phyloP scores from a whole-genome alignment of 108 stramenopile species.

The Cyclostephanos invisitatus region DNA sequence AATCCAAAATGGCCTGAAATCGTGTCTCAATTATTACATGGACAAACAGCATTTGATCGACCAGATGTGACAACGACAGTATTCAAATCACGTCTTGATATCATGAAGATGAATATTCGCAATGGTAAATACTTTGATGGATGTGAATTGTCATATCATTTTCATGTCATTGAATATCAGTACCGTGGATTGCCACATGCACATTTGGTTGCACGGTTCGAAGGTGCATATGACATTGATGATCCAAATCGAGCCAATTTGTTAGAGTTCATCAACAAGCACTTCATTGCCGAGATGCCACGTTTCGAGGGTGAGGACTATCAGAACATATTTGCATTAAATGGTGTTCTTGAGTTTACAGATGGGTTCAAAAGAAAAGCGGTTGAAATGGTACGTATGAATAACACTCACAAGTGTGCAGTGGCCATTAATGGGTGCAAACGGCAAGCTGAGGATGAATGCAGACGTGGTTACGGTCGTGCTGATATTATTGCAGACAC shows the following conservation, averaged over 20 bases:
- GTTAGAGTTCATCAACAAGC: too few species aligned
- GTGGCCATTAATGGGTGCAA: not conserved
- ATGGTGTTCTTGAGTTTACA: not conserved
- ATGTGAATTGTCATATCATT: not conserved
- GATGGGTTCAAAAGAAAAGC: not conserved
- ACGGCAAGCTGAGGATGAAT: too few species aligned
- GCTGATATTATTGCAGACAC: not conserved
- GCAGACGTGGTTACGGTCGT: not conserved
- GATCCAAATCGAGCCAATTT: too few species aligned
- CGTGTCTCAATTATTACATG: not conserved
- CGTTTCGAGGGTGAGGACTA: not conserved
- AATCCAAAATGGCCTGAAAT: constrained; percentile 7
- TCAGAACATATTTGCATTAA: not conserved
- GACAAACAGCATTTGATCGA: constrained; percentile 1
- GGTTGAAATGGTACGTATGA: not conserved
- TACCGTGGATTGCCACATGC: not conserved
- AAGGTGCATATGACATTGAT: not conserved
- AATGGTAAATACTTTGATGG: not conserved
- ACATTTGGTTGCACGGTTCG: not conserved
- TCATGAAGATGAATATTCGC: not conserved
- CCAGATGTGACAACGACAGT: not conserved
- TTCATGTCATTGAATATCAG: constrained; percentile 1
- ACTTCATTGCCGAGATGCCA: too few species aligned
- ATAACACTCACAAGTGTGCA: not conserved
- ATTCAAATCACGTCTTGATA: not conserved